Evolutionary conservation across 176 grass and related monocot species (phyloP).

Genomic region (Dendrocalamus sinicus): DNA sequence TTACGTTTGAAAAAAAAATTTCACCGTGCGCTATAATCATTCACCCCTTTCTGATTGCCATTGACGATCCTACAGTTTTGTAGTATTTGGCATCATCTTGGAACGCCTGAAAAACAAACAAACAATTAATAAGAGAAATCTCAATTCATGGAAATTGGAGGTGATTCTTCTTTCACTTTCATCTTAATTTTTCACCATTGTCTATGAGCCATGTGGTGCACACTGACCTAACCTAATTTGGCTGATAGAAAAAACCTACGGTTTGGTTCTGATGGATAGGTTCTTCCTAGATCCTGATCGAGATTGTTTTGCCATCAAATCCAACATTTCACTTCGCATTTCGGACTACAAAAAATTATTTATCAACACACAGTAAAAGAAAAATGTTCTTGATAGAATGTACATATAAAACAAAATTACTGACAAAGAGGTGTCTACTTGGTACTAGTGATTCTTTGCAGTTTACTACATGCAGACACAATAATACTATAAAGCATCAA

Average conservation of each 20-base stretch:
- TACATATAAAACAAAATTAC: neutral
- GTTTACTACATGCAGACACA: neutral
- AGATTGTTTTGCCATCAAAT: neutral
- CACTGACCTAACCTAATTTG: slow-evolving; percentile 12
- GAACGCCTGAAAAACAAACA: neutral
- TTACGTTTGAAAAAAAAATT: too few species aligned
- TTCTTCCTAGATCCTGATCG: neutral
- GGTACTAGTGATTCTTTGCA: neutral
- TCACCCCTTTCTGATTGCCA: too few species aligned
- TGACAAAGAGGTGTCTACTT: neutral
- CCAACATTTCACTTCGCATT: neutral
- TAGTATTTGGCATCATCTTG: neutral
- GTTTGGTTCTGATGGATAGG: neutral
- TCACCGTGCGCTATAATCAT: too few species aligned
- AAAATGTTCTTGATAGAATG: neutral
- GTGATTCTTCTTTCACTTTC: slow-evolving; percentile 41
- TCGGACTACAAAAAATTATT: neutral
- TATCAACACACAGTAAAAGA: neutral
- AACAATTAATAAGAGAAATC: neutral
- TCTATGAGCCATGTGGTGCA: neutral
- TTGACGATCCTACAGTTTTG: too few species aligned
- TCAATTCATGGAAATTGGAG: slow-evolving; percentile 4
- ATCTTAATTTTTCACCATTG: neutral
- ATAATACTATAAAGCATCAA: neutral
- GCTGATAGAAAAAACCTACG: neutral